Evolutionary conservation across 2,329 filamentous ascomycete species (phyloP).

Genomic region (Colletotrichum filicis): DNA sequence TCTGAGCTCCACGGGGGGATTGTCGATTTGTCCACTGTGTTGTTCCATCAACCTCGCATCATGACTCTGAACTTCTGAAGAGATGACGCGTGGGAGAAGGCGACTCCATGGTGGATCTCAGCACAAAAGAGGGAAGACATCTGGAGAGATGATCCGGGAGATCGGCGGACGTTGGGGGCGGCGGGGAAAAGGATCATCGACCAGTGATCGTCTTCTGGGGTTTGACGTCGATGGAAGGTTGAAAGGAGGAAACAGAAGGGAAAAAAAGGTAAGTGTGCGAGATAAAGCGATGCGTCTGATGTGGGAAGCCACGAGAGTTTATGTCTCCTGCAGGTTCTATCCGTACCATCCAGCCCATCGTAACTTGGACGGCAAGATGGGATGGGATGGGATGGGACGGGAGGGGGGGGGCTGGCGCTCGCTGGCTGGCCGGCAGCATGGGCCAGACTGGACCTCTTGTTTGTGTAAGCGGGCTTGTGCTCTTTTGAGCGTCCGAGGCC

Average conservation of each 20-base stretch:
- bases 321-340: neutral
- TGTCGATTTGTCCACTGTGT: neutral
- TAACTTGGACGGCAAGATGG: neutral
- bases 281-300: neutral
- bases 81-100: too few species aligned
- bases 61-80: neutral
- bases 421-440: neutral
- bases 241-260: neutral
- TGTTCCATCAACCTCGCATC: neutral
- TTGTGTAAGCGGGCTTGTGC: neutral
- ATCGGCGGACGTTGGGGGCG: neutral
- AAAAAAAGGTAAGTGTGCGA: neutral
- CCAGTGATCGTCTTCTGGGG: neutral
- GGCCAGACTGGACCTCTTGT: neutral
- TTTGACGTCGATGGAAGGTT: neutral
- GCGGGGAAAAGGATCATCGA: neutral
- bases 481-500: neutral
- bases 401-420: neutral
- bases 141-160: neutral
- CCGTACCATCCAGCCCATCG: neutral
- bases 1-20: neutral
- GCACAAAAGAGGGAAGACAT: neutral
- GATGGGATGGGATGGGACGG: neutral
- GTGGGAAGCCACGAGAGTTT: constrained; percentile 17
- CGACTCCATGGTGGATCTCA: neutral